Percentiles rank a stretch among this genome's conserved stretches.
Evolutionary conservation across 2,329 filamentous ascomycete genomes (phyloP).

Genomic region (Didymella pinodella): DNA sequence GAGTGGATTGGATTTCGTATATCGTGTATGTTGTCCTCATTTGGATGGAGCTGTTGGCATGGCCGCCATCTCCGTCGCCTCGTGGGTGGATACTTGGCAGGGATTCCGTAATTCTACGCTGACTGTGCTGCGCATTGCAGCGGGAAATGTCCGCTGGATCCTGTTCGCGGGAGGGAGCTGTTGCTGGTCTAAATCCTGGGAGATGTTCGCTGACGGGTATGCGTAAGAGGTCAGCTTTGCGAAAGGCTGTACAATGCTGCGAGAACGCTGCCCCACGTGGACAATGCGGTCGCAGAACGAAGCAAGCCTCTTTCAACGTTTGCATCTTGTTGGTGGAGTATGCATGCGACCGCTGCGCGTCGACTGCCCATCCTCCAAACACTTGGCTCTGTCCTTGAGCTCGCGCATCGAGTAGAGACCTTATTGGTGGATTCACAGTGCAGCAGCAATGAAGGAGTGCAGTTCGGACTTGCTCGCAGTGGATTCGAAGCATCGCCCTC

Average conservation of each 20-base stretch:
- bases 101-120: constrained; percentile 9
- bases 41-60: background rate
- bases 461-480: constrained; percentile 11
- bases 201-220: constrained; percentile 11
- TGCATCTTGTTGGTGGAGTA: constrained; percentile 2
- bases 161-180: background rate
- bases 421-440: constrained; percentile 1
- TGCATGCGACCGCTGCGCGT: background rate
- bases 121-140: constrained; percentile 17
- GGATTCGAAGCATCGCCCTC: background rate
- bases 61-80: background rate
- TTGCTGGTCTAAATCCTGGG: background rate
- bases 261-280: background rate
- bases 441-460: background rate
- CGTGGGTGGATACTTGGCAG: background rate
- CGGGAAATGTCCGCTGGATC: constrained; percentile 5
- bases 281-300: background rate
- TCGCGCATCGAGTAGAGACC: background rate
- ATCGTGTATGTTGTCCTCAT: constrained; percentile 5
- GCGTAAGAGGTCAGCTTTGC: constrained; percentile 6
- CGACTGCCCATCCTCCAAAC: background rate
- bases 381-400: background rate
- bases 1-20: constrained; percentile 5
- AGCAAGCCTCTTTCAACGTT: background rate
- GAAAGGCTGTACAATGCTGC: constrained; percentile 3